Evolutionary conservation across 345 rosid genomes (phyloP).

Genomic region (Trapa incisa): DNA sequence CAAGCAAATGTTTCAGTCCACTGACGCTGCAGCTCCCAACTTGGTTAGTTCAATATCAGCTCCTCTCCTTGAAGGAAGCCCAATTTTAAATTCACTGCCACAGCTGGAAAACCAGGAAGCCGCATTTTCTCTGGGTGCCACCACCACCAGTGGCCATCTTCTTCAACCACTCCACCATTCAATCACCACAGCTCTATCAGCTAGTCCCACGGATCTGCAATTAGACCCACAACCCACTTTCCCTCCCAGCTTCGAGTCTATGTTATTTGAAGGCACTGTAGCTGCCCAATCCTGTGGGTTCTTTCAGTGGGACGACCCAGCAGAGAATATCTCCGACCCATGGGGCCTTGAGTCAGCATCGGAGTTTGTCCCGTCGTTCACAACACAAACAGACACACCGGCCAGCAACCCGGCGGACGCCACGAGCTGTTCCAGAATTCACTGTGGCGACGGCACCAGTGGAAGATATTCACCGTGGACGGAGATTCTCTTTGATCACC

Average conservation of each 20-base stretch:
- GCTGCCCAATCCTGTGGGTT: not conserved
- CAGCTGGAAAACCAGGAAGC: not conserved
- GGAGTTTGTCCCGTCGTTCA: not conserved
- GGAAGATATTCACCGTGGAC: not conserved
- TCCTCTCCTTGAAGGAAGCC: slow-evolving; percentile 6
- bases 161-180: slow-evolving; percentile 11
- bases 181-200: not conserved
- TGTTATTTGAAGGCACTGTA: slow-evolving; percentile 13
- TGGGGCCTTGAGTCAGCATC: not conserved
- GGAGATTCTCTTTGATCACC: slow-evolving; percentile 5
- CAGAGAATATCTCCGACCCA: not conserved
- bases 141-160: not conserved
- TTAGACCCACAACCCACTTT: slow-evolving; percentile 6
- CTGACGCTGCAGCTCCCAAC: not conserved
- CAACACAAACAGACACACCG: not conserved
- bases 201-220: not conserved
- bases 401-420: not conserved
- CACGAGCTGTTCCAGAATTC: not conserved
- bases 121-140: slow-evolving; percentile 2
- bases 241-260: slow-evolving; percentile 39
- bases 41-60: not conserved
- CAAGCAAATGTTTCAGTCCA: slow-evolving; percentile 11
- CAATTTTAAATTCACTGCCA: slow-evolving; percentile 8
- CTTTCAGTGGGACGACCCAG: not conserved
- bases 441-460: not conserved